Evolutionary conservation across 2,329 filamentous ascomycete species (phyloP), one percentile per base, ranked within the genome.

Genomic region (Drechslera avenae): DNA sequence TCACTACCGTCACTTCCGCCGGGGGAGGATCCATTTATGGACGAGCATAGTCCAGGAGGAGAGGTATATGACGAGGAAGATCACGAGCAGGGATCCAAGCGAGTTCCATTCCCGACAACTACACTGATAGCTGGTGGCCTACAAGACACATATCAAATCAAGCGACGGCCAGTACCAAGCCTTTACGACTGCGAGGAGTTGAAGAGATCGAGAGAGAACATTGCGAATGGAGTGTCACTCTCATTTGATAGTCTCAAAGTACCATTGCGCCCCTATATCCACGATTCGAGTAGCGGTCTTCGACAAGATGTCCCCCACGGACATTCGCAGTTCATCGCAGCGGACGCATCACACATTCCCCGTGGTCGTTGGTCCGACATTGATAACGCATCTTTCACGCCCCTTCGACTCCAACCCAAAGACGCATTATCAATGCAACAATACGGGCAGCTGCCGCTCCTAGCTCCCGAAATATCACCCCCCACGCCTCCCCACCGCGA

Each of bases 1-100:
- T 54, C 57, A 16, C 36, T 59, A n/a, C 57, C 59, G 19, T 44
- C 45, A 21, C 39, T 59, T 13, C 60, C 59, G 26, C 19, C 47
- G n/a, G 46, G 36, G 34, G n/a, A 23, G 36, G 54, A n/a, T 18
- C 39, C 21, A 13, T 14, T 19, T 49, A 28, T 7, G 44, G 14
- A 21, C 14, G 40, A 9, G 36, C 33, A 31, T 40, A 35, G n/a
- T 23, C 31, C 16, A 47, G 12, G 19, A 9, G 9, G 31, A 2
- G 18, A 16, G 9, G 12, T 14, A 13, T n/a, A 28, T 18, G 30
- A 16, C 16, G 16, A 28, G 7, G 5, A 34, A 6, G 3, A 13
- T 26, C 33, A 23, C 13, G 13, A 12, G 16, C 13, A 23, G n/a
- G 14, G 2, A 16, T 19, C 16, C 17, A 14, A 14, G 8, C 21